A percentile compares a stretch with the other conserved stretches of the same genome.
phyloP scores from a whole-genome alignment of 768 basidiomycete genomes.

The Naematelia encephala region DNA sequence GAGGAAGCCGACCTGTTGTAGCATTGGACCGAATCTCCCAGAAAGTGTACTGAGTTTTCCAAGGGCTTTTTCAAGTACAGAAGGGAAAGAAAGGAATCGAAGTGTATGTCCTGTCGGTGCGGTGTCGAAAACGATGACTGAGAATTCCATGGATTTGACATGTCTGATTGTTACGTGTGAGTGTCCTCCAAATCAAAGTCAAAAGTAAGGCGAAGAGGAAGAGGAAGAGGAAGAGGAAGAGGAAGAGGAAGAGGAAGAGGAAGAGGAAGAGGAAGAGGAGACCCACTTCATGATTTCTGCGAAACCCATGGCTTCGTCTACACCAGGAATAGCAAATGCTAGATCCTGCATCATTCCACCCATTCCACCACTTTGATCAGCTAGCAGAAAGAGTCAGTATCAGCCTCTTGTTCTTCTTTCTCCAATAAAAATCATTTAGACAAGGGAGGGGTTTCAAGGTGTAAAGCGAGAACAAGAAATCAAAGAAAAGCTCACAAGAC shows the following conservation, averaged over 20 bases:
- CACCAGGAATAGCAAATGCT: slow-evolving; percentile 97
- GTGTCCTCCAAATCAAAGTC: not conserved
- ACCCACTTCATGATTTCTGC: slow-evolving; percentile 99
- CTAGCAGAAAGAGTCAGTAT: slow-evolving; percentile 21
- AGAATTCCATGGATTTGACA: slow-evolving; percentile 99
- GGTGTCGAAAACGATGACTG: slow-evolving; percentile 99
- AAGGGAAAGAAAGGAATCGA: slow-evolving; percentile 97
- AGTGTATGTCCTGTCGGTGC: slow-evolving; percentile 98
- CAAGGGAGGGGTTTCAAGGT: too few relatives aligned
- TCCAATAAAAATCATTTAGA: too few relatives aligned
- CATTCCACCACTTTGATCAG: slow-evolving; percentile 66
- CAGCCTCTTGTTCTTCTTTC: too few relatives aligned
- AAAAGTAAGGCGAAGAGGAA: not conserved
- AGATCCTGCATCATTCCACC: slow-evolving; percentile 99
- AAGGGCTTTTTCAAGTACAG: slow-evolving; percentile 92
- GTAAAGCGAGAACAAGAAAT: not conserved
- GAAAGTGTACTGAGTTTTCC: slow-evolving; percentile 92
- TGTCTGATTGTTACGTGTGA: slow-evolving; percentile 59
- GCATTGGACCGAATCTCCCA: slow-evolving; percentile 94
- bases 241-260: not conserved
- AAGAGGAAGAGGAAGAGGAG: not conserved
- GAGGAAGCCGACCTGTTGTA: slow-evolving; percentile 61
- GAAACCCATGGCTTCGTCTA: slow-evolving; percentile 99
- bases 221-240: not conserved
- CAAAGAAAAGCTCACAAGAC: slow-evolving; percentile 61